These are phyloP conservation scores for Leptodontidium sp. DNA, from an alignment of 2,329 filamentous ascomycete genomes.

Conservation along the genomic window DNA sequence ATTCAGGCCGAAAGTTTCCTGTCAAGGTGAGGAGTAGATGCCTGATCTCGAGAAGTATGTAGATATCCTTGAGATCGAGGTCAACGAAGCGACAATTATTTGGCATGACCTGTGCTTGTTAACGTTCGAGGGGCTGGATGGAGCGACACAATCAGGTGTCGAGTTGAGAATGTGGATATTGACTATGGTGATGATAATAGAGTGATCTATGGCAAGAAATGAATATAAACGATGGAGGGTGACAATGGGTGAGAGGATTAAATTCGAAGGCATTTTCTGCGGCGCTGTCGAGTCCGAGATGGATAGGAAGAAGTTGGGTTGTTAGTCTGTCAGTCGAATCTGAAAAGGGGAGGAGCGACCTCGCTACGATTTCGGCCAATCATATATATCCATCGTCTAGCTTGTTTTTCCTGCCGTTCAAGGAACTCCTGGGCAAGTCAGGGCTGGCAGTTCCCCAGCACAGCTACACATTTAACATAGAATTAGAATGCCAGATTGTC, in stretches of 20 bases:
- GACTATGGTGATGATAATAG: background rate
- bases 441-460: background rate
- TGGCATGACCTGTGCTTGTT: conserved; percentile 1
- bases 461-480: background rate
- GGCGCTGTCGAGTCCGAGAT: background rate
- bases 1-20: conserved; percentile 1
- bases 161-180: background rate
- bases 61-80: background rate
- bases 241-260: background rate
- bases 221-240: background rate
- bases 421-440: background rate
- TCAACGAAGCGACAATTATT: background rate
- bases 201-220: background rate
- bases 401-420: background rate
- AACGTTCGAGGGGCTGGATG: background rate
- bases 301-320: background rate
- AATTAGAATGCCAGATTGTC: no score
- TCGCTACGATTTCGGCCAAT: conserved; percentile 3
- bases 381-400: background rate
- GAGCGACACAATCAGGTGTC: background rate
- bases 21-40: background rate
- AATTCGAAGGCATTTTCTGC: background rate
- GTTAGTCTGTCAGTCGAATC: no score
- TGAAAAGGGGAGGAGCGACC: background rate
- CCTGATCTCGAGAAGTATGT: background rate